Base-by-base conservation (phyloP, 2,329 filamentous ascomycete species). In the Fusarium caatingaense region DNA sequence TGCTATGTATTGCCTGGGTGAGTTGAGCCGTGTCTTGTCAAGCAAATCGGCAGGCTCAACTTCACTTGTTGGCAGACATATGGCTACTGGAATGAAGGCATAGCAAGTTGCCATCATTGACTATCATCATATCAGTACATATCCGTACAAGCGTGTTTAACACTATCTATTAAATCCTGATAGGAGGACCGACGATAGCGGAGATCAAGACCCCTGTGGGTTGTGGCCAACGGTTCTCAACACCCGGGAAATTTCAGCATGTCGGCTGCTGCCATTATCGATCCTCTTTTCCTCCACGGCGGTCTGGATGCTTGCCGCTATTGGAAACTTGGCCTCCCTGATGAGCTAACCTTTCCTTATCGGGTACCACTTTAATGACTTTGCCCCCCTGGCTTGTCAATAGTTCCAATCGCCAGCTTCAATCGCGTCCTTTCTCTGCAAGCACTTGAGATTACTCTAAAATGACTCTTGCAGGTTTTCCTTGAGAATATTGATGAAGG, bases 241-340 rank as follows among this genome's bases (percentile, higher is more conserved):
- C 62, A 63, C 46, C 55, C 30, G 18, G 51, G 21, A 69, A 69
- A 63, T 59, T 54, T 69, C 30, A 69, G 44, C 56, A 44, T 56
- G 61, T 63, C 53, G 53, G 49, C 57, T 59, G 49, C 66, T 66
- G 18, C 42, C 42, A 70, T 54, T 65, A 60, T 53, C 63, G 54
- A 55, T 62, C 27, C 51, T 54, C 42, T 60, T 46, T 37, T 28
- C 28, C 37, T 51, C 48, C 46, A 62, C 27, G 45, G 68, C 48
- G 59, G 68, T 65, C 68, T 71, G 60, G 56, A 65, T 64, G 59
- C 56, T 68, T 68, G 64, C 68, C 64, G 53, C 68, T 71, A 69
- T 62, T 68, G 64, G 56, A 64, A 71, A 61, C 34, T 47, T 64
- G 47, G 64, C 23, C 32, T 58, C 20, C 27, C 49, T 62, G 28